A percentile compares a stretch with the other conserved stretches of the same genome.
Evolutionary conservation across 805 yeast genomes (phyloP).

Genomic region (Yarrowia sp.): DNA sequence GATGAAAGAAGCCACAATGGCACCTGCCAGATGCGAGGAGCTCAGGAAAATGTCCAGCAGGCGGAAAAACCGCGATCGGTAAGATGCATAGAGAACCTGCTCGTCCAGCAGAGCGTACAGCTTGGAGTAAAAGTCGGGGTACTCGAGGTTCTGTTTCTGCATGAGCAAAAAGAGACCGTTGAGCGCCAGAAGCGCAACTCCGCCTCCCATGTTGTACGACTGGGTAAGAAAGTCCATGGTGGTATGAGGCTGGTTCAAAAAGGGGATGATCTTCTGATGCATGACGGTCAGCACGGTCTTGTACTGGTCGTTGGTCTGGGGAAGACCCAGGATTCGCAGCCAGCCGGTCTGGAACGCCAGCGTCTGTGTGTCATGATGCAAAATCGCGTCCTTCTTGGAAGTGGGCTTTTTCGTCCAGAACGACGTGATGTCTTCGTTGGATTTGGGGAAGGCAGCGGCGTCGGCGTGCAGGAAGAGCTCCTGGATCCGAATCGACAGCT

Average conservation of each 20-base stretch:
- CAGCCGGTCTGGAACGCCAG: constrained; percentile 74
- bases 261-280: constrained; percentile 86
- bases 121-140: constrained; percentile 86
- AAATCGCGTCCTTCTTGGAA: constrained; percentile 21
- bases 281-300: constrained; percentile 71
- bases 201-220: constrained; percentile 69
- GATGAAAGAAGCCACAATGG: constrained; percentile 86
- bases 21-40: constrained; percentile 85
- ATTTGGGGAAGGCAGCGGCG: constrained; percentile 42
- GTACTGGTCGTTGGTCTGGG: constrained; percentile 62
- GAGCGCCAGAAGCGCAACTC: constrained; percentile 76
- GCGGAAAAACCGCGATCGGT: constrained; percentile 87
- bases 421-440: constrained; percentile 42
- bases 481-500: constrained; percentile 42
- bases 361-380: constrained; percentile 56
- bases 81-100: constrained; percentile 73
- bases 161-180: constrained; percentile 88
- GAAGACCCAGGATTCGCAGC: constrained; percentile 61
- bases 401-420: constrained; percentile 40
- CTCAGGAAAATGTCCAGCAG: constrained; percentile 83
- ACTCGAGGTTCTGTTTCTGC: constrained; percentile 82
- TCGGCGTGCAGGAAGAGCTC: constrained; percentile 42
- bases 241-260: constrained; percentile 75
- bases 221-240: constrained; percentile 95
- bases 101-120: constrained; percentile 82